Base-by-base conservation (phyloP, 805 yeast species). In the Wickerhamomyces chambardii region DNA sequence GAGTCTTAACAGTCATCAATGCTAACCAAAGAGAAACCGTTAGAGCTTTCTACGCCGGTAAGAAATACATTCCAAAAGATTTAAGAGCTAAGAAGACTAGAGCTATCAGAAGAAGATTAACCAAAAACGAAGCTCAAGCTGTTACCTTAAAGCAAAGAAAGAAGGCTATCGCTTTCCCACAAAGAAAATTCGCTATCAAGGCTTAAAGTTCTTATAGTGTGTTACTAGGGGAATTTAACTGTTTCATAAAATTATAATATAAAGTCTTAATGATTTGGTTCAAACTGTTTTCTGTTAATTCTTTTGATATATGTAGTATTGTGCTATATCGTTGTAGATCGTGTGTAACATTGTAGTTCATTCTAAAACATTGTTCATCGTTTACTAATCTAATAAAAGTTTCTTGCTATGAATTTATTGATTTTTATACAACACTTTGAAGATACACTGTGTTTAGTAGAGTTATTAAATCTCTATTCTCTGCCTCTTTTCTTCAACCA, bases 11-110 rank as follows among this genome's bases (percentile, higher is more conserved):
- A 54, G 74, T 90, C 73, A 86, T 90, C 75, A 89, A 84, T 89
- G 78, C 81, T 61, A 85, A 83, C 76, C 95, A 87, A 74, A 87
- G 98, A 75, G 87, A 82, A 54, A 78, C 81, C 57, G 95, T 86
- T 65, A 85, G 85, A 72, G 92, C 82, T 64, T 82, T 84, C 78
- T 89, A 89, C 90, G 77, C 78, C 55, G 92, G 87, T 68, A 82
- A 84, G 81, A 89, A 86, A 74, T 84, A 78, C 81, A 75, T 78
- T 68, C 97, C 98, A 77, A 89, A 90, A 78, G 97, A 89, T 68
- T 79, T 92, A 74, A 90, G 97, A 77, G 95, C 87, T 59, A 92
- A 92, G 90, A 85, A 92, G 84, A 92, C 99, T 72, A 90, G 97
- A 82, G 97, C 98, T 69, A 73, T 90, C 72, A 90, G 98, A 84